Conservation (phyloP, 2,329 filamentous ascomycete genomes). For the Leptographium procerum region DNA sequence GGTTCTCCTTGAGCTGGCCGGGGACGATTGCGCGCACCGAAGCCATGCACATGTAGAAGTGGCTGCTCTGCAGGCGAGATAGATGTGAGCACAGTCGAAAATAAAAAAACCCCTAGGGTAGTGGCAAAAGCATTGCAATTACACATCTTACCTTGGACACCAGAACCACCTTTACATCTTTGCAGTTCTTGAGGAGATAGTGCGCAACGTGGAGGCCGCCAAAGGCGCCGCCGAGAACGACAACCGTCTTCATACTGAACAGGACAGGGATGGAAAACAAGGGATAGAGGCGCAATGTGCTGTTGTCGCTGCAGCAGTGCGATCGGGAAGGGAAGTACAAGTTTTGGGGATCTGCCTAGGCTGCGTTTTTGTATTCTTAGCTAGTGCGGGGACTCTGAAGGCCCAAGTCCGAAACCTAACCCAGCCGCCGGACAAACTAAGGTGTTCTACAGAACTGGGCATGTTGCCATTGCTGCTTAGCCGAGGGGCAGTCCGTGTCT, state of each 20-base stretch:
- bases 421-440: neutral
- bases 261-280: neutral
- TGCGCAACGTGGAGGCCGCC: conserved; percentile 43
- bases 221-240: conserved; percentile 43
- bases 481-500: too few relatives aligned
- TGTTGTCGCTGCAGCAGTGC: too few relatives aligned
- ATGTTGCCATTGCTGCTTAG: too few relatives aligned
- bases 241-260: conserved; percentile 36
- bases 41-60: conserved; percentile 49
- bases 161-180: conserved; percentile 41
- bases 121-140: too few relatives aligned
- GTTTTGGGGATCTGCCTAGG: too few relatives aligned
- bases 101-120: too few relatives aligned
- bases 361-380: too few relatives aligned
- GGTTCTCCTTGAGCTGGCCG: conserved; percentile 33
- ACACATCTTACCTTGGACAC: conserved; percentile 37
- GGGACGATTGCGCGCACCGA: conserved; percentile 44
- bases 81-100: neutral
- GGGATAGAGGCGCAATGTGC: too few relatives aligned
- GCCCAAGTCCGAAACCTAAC: neutral
- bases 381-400: too few relatives aligned
- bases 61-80: conserved; percentile 31
- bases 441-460: neutral
- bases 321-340: too few relatives aligned
- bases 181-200: conserved; percentile 37